A percentile compares a stretch with the other conserved stretches of the same genome.
These are phyloP conservation scores for Butyriboletus loyo DNA, from an alignment of 768 basidiomycete species.

Conservation along the genomic window DNA sequence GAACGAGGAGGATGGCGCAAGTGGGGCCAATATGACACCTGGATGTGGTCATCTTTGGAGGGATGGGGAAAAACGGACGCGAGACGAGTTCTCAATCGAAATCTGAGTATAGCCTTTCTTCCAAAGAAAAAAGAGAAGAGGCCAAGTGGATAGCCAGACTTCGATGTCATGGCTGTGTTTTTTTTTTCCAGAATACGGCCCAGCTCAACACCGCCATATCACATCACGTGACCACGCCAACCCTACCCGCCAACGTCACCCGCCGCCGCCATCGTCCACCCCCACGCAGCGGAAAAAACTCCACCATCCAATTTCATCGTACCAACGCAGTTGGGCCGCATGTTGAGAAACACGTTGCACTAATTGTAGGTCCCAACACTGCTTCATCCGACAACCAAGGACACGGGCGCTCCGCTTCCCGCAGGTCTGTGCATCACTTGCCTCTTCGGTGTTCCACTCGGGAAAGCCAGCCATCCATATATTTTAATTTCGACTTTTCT, in stretches of 20 bases:
- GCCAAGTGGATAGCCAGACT: background rate
- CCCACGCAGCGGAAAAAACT: background rate
- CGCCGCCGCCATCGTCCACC: background rate
- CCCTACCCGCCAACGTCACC: background rate
- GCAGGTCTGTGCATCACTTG: background rate
- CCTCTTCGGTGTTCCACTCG: background rate
- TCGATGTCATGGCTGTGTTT: constrained; percentile 14
- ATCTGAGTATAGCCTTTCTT: constrained; percentile 6
- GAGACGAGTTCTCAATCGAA: constrained; percentile 9
- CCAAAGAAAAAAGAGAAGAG: background rate
- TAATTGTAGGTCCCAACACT: constrained; percentile 2
- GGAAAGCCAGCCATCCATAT: background rate
- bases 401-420: constrained; percentile 15
- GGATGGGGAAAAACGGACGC: background rate
- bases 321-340: constrained; percentile 1
- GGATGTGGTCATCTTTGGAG: background rate
- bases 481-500: background rate
- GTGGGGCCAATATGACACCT: background rate
- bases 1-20: constrained; percentile 3
- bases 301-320: background rate
- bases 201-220: constrained; percentile 5
- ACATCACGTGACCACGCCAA: constrained; percentile 11
- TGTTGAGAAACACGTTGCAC: background rate
- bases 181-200: constrained; percentile 25
- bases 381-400: constrained; percentile 20